Evolutionary conservation across 345 rosid species (phyloP).

Genomic region (Cardamine occulta): DNA sequence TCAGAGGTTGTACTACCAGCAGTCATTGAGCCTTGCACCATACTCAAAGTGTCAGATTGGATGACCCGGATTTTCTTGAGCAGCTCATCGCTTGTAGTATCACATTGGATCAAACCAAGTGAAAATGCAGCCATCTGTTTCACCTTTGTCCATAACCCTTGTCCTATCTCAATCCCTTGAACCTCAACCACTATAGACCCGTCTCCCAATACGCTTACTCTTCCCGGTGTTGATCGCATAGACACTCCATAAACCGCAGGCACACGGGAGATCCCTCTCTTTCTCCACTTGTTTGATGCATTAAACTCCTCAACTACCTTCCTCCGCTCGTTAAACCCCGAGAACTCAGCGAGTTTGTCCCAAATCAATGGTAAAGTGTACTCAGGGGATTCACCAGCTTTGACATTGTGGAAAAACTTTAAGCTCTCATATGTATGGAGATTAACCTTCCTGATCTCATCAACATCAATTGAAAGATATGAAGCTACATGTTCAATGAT

Average conservation of each 20-base stretch:
- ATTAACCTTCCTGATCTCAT: conserved; percentile 67
- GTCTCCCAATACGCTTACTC: conserved; percentile 78
- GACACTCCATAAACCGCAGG: conserved; percentile 59
- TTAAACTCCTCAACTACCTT: conserved; percentile 65
- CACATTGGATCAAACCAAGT: conserved; percentile 61
- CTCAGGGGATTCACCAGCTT: conserved; percentile 66
- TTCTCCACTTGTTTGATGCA: conserved; percentile 58
- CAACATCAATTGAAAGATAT: conserved; percentile 72
- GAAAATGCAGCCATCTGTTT: conserved; percentile 88
- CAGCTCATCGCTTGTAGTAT: conserved; percentile 53
- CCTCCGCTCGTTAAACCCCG: conserved; percentile 54
- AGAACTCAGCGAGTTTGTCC: conserved; percentile 64
- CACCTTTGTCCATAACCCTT: conserved; percentile 95
- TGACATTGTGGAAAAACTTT: conserved; percentile 48
- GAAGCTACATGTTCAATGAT: conserved; percentile 88
- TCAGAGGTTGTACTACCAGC: conserved; percentile 92
- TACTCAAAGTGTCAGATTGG: conserved; percentile 75
- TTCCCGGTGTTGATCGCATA: conserved; percentile 65
- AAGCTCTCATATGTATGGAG: conserved; percentile 71
- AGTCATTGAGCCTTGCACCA: conserved; percentile 80
- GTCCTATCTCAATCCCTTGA: conserved; percentile 92
- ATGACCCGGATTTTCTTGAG: conserved; percentile 70
- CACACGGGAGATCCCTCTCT: conserved; percentile 83
- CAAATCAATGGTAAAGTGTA: conserved; percentile 78
- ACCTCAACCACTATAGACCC: conserved; percentile 91